Percentiles rank a stretch among this genome's conserved stretches.
Evolutionary conservation across 1,139 yeast genomes (phyloP).

Genomic region (Hansenula sp.): DNA sequence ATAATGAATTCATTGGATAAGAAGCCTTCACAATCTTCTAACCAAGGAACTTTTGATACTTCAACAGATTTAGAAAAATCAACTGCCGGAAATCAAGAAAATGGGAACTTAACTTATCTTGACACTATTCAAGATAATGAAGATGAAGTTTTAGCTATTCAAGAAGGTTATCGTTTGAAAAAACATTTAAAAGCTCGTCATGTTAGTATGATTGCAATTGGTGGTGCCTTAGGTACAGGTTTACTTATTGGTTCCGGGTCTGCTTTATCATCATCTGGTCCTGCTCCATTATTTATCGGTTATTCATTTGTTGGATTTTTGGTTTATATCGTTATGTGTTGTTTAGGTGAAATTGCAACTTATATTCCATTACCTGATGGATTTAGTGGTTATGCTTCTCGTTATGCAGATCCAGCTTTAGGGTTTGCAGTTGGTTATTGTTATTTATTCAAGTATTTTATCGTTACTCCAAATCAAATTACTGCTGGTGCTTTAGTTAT

Average conservation of each 20-base stretch:
- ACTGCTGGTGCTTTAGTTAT: conserved; percentile 73
- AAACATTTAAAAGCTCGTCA: conserved; percentile 69
- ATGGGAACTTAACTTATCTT: background rate
- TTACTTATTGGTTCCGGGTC: conserved; percentile 71
- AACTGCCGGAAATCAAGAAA: too few species aligned
- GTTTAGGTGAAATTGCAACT: conserved; percentile 76
- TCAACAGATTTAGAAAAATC: too few species aligned
- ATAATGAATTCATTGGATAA: too few species aligned
- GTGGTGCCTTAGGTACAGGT: conserved; percentile 83
- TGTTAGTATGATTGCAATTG: conserved; percentile 77
- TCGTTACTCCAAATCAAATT: conserved; percentile 70
- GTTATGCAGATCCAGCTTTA: conserved; percentile 65
- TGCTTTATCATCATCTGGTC: conserved; percentile 71
- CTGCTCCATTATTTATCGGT: conserved; percentile 69
- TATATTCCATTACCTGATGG: conserved; percentile 69
- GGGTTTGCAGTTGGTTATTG: conserved; percentile 81
- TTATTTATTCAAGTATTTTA: conserved; percentile 74
- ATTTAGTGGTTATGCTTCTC: conserved; percentile 62
- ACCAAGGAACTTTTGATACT: too few species aligned
- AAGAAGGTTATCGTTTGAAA: conserved; percentile 52
- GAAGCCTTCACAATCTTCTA: too few species aligned
- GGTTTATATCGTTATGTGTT: conserved; percentile 72
- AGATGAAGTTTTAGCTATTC: conserved; percentile 15
- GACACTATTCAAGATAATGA: conserved; percentile 4
- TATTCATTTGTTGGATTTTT: conserved; percentile 64